phyloP scores from a whole-genome alignment of 2,329 filamentous ascomycete species.

The Eutypella sp. region DNA sequence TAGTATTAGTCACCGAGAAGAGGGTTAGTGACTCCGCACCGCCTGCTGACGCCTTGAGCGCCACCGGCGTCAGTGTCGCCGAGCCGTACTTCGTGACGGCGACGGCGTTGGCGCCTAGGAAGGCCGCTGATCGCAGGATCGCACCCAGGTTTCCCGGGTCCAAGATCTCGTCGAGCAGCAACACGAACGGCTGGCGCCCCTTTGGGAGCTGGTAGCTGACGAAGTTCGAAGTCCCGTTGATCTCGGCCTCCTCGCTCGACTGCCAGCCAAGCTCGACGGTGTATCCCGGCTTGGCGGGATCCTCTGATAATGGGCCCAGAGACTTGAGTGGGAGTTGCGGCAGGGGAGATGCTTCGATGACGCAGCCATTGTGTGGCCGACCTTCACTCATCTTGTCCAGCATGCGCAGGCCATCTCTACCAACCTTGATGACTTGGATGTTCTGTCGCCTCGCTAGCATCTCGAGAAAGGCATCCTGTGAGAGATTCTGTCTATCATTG shows the following conservation, averaged over 20 bases:
- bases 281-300: constrained; percentile 46
- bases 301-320: constrained; percentile 46
- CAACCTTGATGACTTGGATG: constrained; percentile 54
- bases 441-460: constrained; percentile 42
- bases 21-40: constrained; percentile 77
- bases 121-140: constrained; percentile 82
- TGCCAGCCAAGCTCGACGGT: constrained; percentile 59
- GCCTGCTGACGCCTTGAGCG: constrained; percentile 83
- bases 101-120: constrained; percentile 83
- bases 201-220: constrained; percentile 30
- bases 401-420: constrained; percentile 55
- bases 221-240: constrained; percentile 66
- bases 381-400: constrained; percentile 80
- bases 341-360: constrained; percentile 82
- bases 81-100: constrained; percentile 69
- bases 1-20: constrained; percentile 63
- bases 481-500: constrained; percentile 46
- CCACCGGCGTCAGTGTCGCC: constrained; percentile 68
- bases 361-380: constrained; percentile 82
- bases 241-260: constrained; percentile 63
- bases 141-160: constrained; percentile 89
- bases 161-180: constrained; percentile 70
- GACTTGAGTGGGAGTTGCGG: constrained; percentile 63
- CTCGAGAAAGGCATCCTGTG: constrained; percentile 39
- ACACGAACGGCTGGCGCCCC: constrained; percentile 61